A percentile compares a stretch with the other conserved stretches of the same genome.
Conservation (phyloP, 1,284 basidiomycete species). For the Leccinum fallax region DNA sequence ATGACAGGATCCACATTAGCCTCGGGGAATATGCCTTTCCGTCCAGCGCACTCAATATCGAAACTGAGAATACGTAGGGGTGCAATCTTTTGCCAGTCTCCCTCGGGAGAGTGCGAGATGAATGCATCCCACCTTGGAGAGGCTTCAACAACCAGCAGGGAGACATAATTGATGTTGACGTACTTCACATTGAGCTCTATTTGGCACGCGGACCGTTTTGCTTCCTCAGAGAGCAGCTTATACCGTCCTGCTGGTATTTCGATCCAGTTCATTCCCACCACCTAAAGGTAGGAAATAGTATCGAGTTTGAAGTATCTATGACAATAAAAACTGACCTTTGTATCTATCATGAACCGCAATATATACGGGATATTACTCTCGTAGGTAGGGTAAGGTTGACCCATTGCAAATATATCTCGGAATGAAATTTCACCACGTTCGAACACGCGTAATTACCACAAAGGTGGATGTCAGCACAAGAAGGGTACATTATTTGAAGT, state of each 20-base stretch:
- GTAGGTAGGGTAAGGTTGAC: slow-evolving; percentile 64
- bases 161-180: slow-evolving; percentile 19
- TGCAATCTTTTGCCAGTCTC: slow-evolving; percentile 87
- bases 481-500: not conserved
- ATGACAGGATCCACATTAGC: slow-evolving; percentile 89
- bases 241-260: slow-evolving; percentile 86
- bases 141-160: not conserved
- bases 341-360: slow-evolving; percentile 95
- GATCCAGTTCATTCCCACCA: slow-evolving; percentile 98
- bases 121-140: slow-evolving; percentile 73
- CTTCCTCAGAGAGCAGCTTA: slow-evolving; percentile 53
- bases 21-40: slow-evolving; percentile 96
- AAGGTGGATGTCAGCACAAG: slow-evolving; percentile 24
- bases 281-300: slow-evolving; percentile 45
- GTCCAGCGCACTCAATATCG: slow-evolving; percentile 96
- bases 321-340: slow-evolving; percentile 56
- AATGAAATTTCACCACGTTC: slow-evolving; percentile 83
- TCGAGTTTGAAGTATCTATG: not conserved
- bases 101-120: slow-evolving; percentile 88
- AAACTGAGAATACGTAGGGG: slow-evolving; percentile 92
- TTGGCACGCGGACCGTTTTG: slow-evolving; percentile 82
- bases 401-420: slow-evolving; percentile 60
- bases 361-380: slow-evolving; percentile 92
- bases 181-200: slow-evolving; percentile 81
- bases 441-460: slow-evolving; percentile 67